Base-by-base conservation (phyloP, 257 asterid species). In the Verbascum thapsus region DNA sequence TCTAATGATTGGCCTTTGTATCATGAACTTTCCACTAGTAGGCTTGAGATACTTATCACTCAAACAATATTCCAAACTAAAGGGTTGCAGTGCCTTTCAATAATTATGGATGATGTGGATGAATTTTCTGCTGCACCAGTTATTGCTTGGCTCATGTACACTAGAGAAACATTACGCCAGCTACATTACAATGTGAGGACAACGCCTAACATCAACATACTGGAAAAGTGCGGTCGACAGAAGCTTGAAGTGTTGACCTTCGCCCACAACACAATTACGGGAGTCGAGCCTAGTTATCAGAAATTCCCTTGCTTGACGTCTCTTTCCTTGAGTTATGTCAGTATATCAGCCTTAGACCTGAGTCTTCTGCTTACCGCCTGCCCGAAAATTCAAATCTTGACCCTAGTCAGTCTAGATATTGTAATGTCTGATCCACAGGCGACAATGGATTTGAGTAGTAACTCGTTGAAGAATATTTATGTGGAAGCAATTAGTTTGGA, bases 401-500 rank as follows among this genome's bases (percentile, higher is more conserved):
- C 52, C 57, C 82, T 91, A 49, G 75, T 85, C 47, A 85, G 86
- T 80, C 85, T 84, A 8, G 95, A 88, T 66, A 80, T 88, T 67
- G 86, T 81, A 69, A 85, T 88, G 95, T 90, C 98, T 7, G 98
- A 91, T 72, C 80, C 86, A 4, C 91, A 82, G 74, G 86, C 96
- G 6, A 79, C 76, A 4, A 84, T 91, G 88, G 95, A 79, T 49
- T 70, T 90, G 73, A 77, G 86, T 53, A 88, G 96, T 77, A 69
- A 48, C 75, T 88, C 98, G 0, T 53, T 88, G 23, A 85, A 82
- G 78, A 90, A 84, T 73, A 80, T 91, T 55, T 85, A 85, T 52
- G 91, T 85, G n/a, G 98, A 91, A 68, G 89, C 95, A 45, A 75
- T 90, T 49, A 90, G 95, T 64, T 75, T 90, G 94, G 98, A 90